These are phyloP conservation scores for barrel medic (Medicago truncatula) DNA, from an alignment of 306 rosid species.

Conservation along the genomic window MtrunA17r5.0-ANR NC_053049.1:40454001-40454500, in stretches of 20 bases:
- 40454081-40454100: slow-evolving; percentile 24
- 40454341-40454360: slow-evolving; percentile 99
- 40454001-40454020: slow-evolving; percentile 26
- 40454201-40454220: slow-evolving; percentile 96
- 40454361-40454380: slow-evolving; percentile 79
- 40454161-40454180: slow-evolving; percentile 97
- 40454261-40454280: slow-evolving; percentile 91
- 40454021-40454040: slow-evolving; percentile 35
- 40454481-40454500: slow-evolving; percentile 97
- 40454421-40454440: slow-evolving; percentile 98
- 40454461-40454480: slow-evolving; percentile 91
- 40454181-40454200: slow-evolving; percentile 98
- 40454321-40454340: slow-evolving; percentile 96
- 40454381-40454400: slow-evolving; percentile 87
- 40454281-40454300: slow-evolving; percentile 95
- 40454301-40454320: slow-evolving; percentile 86
- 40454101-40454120: slow-evolving; percentile 89
- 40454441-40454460: slow-evolving; percentile 87
- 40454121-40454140: slow-evolving; percentile 89
- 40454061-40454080: slow-evolving; percentile 14
- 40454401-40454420: slow-evolving; percentile 99
- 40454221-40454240: slow-evolving; percentile 93
- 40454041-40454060: slow-evolving; percentile 18
- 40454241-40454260: slow-evolving; percentile 95
- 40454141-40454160: slow-evolving; percentile 92